Evolutionary conservation across 139 green algal species (phyloP).

Genomic region (Astrephomene gubernaculifera): DNA sequence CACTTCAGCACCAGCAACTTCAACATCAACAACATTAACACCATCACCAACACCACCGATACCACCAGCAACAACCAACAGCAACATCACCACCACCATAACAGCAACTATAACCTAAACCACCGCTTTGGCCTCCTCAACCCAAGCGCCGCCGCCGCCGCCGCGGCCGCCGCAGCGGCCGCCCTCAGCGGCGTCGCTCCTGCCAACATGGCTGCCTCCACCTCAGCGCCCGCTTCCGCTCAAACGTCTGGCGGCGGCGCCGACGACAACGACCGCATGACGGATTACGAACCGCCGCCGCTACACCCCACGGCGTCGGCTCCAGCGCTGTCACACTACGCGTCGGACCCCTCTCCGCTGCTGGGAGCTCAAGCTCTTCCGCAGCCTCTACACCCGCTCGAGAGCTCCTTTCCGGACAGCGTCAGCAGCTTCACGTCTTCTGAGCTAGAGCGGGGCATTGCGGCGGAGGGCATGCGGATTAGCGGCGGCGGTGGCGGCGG

Average conservation of each 20-base stretch:
- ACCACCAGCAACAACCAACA: no score
- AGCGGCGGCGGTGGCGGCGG: conserved; percentile 24
- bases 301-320: conserved; percentile 36
- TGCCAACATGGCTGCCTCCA: not conserved
- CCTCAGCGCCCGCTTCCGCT: not conserved
- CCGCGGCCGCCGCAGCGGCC: not conserved
- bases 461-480: conserved; percentile 21
- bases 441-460: not conserved
- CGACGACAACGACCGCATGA: not conserved
- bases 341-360: not conserved
- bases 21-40: no score
- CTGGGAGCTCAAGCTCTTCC: no score
- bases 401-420: conserved; percentile 1
- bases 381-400: not conserved
- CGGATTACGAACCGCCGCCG: not conserved
- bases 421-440: conserved; percentile 1
- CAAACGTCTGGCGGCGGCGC: conserved; percentile 20
- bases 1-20: no score
- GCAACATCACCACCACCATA: no score
- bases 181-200: not conserved
- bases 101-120: no score
- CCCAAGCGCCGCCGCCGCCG: not conserved
- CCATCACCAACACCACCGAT: no score
- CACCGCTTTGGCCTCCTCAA: no score
- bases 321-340: conserved; percentile 14